These are phyloP conservation scores for Chlorella sorokiniana DNA, from an alignment of 139 green algal genomes.

Conservation along the genomic window DNA sequence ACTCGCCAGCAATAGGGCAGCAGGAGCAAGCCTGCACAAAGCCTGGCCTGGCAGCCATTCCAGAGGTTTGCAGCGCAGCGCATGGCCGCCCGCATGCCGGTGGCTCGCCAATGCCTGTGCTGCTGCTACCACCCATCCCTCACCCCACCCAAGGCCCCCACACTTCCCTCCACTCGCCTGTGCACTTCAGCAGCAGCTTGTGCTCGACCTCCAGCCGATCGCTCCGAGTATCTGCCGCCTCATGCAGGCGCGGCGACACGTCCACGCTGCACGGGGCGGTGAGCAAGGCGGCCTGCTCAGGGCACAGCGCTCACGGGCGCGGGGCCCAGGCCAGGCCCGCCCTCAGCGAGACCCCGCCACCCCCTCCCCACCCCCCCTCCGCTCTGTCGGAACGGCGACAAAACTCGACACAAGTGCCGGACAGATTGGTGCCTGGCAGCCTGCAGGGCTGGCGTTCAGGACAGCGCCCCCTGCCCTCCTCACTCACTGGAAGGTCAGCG, in stretches of 20 bases:
- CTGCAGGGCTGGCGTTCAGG: background rate
- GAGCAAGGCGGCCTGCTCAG: background rate
- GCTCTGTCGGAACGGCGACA: no score
- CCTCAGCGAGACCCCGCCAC: no score
- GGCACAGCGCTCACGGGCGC: background rate
- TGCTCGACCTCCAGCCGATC: constrained; percentile 54
- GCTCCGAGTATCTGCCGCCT: constrained; percentile 52
- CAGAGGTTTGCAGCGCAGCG: no score
- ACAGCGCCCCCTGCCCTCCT: background rate
- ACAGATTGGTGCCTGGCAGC: no score
- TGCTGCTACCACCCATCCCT: background rate
- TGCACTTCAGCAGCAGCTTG: constrained; percentile 58
- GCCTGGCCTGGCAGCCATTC: no score
- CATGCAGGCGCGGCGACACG: constrained; percentile 73
- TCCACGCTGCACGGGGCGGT: constrained; percentile 39
- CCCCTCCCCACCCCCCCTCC: no score
- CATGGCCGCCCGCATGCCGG: no score
- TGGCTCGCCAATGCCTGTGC: no score
- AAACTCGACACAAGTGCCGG: no score
- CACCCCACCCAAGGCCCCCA: background rate
- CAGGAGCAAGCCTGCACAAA: no score
- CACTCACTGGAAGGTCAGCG: constrained; percentile 49
- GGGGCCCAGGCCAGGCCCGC: no score
- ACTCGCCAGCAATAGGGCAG: no score
- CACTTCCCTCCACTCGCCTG: background rate